These are phyloP conservation scores for Xanthoceras sorbifolium DNA, from an alignment of 345 rosid species.

Conservation along the genomic window DNA sequence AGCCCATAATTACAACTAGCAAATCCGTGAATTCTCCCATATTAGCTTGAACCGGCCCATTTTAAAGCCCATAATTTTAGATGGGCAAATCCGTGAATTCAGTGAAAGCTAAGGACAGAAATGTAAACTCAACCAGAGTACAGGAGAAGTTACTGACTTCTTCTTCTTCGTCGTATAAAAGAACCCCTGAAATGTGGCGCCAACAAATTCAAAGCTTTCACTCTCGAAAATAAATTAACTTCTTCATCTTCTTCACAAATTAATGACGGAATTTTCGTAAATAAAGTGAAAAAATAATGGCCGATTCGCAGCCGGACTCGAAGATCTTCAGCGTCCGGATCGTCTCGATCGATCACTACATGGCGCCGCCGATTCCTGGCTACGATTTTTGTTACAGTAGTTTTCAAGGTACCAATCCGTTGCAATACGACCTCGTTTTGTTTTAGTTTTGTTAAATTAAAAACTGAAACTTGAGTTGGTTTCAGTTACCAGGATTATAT, in stretches of 20 bases:
- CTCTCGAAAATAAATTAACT: neutral
- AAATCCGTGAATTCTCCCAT: no score
- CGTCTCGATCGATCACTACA: slow-evolving; percentile 79
- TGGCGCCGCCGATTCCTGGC: slow-evolving; percentile 79
- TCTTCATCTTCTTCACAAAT: neutral
- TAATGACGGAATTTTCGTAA: neutral
- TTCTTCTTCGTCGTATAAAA: neutral
- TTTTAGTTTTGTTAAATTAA: neutral
- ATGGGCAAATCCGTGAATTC: neutral
- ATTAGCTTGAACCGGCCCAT: neutral
- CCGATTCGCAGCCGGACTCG: slow-evolving; percentile 45
- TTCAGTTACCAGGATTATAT: neutral
- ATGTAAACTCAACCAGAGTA: neutral
- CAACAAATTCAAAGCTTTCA: slow-evolving; percentile 6
- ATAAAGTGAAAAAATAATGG: slow-evolving; percentile 30
- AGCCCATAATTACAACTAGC: neutral
- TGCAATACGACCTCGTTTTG: slow-evolving; percentile 2
- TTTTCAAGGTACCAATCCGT: slow-evolving; percentile 60
- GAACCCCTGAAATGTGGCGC: slow-evolving; percentile 17
- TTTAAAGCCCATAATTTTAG: neutral
- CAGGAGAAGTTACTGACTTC: neutral
- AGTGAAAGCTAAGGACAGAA: neutral
- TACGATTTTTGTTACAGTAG: slow-evolving; percentile 75
- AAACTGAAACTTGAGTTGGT: neutral
- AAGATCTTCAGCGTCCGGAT: slow-evolving; percentile 74